These are phyloP conservation scores for Hymenoscyphus infarciens DNA, from an alignment of 2,329 filamentous ascomycete genomes.

Conservation along the genomic window DNA sequence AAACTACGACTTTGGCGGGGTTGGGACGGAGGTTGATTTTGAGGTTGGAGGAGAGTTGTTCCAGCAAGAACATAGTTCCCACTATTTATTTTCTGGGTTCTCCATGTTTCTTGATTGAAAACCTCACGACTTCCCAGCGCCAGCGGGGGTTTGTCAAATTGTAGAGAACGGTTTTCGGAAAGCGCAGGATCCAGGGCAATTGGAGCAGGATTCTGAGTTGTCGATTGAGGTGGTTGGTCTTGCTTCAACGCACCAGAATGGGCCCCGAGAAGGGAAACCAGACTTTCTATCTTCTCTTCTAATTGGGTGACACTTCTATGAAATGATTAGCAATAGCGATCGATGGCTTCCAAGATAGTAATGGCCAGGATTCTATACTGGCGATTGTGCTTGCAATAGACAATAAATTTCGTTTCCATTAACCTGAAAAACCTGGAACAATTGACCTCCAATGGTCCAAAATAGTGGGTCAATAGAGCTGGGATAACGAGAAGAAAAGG, in stretches of 20 bases:
- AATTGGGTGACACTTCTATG: slow-evolving; percentile 5
- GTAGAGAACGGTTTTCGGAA: not conserved
- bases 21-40: not conserved
- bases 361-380: too few species aligned
- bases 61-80: not conserved
- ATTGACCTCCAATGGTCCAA: not conserved
- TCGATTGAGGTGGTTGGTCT: slow-evolving; percentile 8
- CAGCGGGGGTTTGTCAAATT: not conserved
- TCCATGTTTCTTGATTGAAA: not conserved
- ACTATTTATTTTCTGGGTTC: not conserved
- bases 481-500: not conserved
- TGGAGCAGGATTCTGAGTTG: slow-evolving; percentile 7
- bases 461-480: not conserved
- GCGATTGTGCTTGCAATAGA: too few species aligned
- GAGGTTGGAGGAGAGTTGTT: not conserved
- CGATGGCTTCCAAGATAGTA: too few species aligned
- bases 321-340: not conserved
- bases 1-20: not conserved
- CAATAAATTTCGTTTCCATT: not conserved
- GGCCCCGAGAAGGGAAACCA: slow-evolving; percentile 24
- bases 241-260: slow-evolving; percentile 13
- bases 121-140: not conserved
- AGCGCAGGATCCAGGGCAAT: not conserved
- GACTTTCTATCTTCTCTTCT: slow-evolving; percentile 22
- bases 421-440: not conserved